phyloP scores from a whole-genome alignment of 192 early-diverging fungal species.

The Podila horticola region DNA sequence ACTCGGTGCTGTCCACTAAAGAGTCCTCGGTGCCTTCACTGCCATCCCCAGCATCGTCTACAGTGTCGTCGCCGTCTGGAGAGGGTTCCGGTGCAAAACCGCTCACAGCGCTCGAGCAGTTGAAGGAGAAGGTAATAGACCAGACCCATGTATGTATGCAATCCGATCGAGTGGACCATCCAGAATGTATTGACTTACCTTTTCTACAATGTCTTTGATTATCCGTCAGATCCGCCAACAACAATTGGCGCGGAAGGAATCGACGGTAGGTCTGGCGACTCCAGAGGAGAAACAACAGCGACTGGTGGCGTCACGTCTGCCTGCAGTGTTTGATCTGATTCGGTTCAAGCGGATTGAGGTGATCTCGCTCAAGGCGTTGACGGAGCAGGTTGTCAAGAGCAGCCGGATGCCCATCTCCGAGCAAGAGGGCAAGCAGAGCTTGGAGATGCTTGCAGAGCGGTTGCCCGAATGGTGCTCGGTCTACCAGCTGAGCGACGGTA shows the following conservation, averaged over 20 bases:
- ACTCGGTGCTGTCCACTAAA: not conserved
- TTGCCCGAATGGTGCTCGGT: conserved; percentile 47
- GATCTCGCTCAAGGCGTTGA: conserved; percentile 14
- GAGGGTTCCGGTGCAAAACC: not conserved
- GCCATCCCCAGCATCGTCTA: not conserved
- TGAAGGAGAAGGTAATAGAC: conserved; percentile 29
- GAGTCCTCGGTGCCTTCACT: not conserved
- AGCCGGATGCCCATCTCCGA: conserved; percentile 37
- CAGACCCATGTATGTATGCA: too few relatives aligned
- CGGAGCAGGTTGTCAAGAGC: conserved; percentile 31
- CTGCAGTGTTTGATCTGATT: conserved; percentile 38
- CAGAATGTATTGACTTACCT: too few relatives aligned
- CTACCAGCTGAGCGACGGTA: conserved; percentile 16
- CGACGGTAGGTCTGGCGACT: not conserved
- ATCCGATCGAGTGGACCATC: too few relatives aligned
- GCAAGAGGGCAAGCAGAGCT: conserved; percentile 22
- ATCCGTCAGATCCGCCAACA: conserved; percentile 24
- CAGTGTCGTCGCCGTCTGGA: not conserved
- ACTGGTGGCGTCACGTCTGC: conserved; percentile 21
- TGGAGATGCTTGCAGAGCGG: conserved; percentile 31
- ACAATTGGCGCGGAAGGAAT: conserved; percentile 24
- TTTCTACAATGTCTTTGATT: not conserved
- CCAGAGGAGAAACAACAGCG: conserved; percentile 28
- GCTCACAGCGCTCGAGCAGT: conserved; percentile 24
- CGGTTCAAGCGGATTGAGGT: conserved; percentile 46